A percentile compares a stretch with the other conserved stretches of the same genome.
Evolutionary conservation across 257 asterid genomes (phyloP).

Genomic region (Lycium barbarum): DNA sequence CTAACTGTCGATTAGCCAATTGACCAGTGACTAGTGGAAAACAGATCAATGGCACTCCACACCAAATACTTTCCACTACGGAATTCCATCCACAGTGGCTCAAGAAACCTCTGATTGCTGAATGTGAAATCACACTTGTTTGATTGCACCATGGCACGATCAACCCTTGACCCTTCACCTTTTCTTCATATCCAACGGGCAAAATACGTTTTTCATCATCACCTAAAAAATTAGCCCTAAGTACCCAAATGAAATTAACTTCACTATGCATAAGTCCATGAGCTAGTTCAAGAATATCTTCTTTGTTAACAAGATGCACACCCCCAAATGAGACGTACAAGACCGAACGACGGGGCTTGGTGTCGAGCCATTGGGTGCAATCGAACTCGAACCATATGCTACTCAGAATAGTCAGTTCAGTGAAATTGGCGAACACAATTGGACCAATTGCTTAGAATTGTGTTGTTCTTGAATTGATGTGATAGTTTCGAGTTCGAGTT

Average conservation of each 20-base stretch:
- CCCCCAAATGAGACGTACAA: constrained; percentile 18
- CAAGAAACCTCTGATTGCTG: not conserved
- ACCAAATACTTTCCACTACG: constrained; percentile 3
- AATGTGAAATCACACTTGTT: not conserved
- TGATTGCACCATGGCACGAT: constrained; percentile 24
- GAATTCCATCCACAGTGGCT: constrained; percentile 23
- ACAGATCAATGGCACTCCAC: constrained; percentile 14
- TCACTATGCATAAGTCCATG: constrained; percentile 8
- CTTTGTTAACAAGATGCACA: constrained; percentile 17
- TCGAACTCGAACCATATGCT: constrained; percentile 6
- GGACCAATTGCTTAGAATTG: not conserved
- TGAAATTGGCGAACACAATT: not conserved
- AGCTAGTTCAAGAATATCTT: not conserved
- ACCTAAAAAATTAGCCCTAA: not conserved
- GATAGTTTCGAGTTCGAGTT: not conserved
- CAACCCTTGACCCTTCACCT: not conserved
- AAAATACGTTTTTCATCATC: not conserved
- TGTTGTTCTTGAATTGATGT: not conserved
- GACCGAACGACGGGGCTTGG: constrained; percentile 6
- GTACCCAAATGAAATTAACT: constrained; percentile 14
- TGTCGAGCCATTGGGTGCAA: constrained; percentile 12
- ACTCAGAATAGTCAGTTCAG: not conserved
- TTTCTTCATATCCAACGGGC: not conserved
- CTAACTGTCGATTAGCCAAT: not conserved
- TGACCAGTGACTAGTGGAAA: constrained; percentile 15